Evolutionary conservation across 2,329 filamentous ascomycete species (phyloP).

Genomic region (Calcarisporium arbuscula): DNA sequence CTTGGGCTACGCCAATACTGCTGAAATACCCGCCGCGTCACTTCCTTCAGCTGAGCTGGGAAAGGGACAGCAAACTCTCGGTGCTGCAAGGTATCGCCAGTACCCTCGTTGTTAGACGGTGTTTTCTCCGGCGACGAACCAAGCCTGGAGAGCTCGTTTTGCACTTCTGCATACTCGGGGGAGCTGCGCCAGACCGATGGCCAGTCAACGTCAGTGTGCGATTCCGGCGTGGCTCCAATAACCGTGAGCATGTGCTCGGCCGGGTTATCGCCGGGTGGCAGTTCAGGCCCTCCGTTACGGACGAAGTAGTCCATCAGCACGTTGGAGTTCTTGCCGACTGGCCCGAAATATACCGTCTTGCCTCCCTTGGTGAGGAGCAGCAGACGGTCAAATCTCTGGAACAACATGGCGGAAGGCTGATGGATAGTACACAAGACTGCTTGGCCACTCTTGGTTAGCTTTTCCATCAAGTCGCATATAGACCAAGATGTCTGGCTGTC

Average conservation of each 20-base stretch:
- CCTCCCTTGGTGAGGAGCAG: constrained; percentile 46
- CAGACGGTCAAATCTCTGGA: constrained; percentile 48
- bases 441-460: constrained; percentile 47
- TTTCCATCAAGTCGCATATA: constrained; percentile 64
- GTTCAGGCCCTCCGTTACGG: constrained; percentile 51
- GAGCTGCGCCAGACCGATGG: constrained; percentile 28
- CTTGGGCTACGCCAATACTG: constrained; percentile 73
- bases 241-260: constrained; percentile 61
- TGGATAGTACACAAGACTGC: constrained; percentile 46
- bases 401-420: constrained; percentile 35
- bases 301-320: constrained; percentile 18
- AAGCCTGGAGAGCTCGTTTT: too few relatives aligned
- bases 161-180: constrained; percentile 21
- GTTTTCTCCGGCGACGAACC: too few relatives aligned
- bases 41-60: constrained; percentile 50
- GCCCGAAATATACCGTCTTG: constrained; percentile 43
- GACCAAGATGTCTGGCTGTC: constrained; percentile 61
- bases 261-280: constrained; percentile 51
- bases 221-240: constrained; percentile 38
- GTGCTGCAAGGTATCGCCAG: too few relatives aligned
- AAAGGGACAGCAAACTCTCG: constrained; percentile 71
- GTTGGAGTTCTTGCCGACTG: constrained; percentile 39
- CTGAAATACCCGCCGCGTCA: constrained; percentile 60
- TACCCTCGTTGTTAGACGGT: too few relatives aligned
- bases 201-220: constrained; percentile 35